These are phyloP conservation scores for Neonectria sp. DNA, from an alignment of 2,329 filamentous ascomycete genomes.

Conservation along the genomic window DNA sequence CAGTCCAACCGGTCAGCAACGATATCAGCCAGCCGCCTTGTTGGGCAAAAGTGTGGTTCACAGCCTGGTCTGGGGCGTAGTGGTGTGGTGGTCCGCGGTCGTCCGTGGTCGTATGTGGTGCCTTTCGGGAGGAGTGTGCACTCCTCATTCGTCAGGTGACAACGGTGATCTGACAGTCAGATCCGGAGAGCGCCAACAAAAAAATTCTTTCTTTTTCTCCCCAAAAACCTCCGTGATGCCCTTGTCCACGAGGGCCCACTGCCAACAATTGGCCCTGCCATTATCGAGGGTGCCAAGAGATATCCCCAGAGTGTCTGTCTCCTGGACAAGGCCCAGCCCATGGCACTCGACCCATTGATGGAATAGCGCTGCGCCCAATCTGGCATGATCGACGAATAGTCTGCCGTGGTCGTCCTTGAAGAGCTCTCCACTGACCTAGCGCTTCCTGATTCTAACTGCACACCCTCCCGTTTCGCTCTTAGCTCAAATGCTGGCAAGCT, in stretches of 20 bases:
- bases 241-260: constrained; percentile 29
- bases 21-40: constrained; percentile 18
- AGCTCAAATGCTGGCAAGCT: not conserved
- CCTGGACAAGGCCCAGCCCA: constrained; percentile 36
- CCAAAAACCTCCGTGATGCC: constrained; percentile 34
- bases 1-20: constrained; percentile 9
- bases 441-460: constrained; percentile 33
- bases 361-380: constrained; percentile 40
- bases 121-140: not conserved
- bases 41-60: constrained; percentile 10
- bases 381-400: constrained; percentile 45
- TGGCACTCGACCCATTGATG: constrained; percentile 35
- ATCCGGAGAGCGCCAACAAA: constrained; percentile 30
- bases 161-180: constrained; percentile 45
- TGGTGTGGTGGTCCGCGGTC: constrained; percentile 24
- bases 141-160: constrained; percentile 39
- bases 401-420: constrained; percentile 28
- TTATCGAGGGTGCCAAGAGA: constrained; percentile 46
- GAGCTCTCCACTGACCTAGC: constrained; percentile 5
- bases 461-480: constrained; percentile 30
- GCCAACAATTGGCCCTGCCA: constrained; percentile 36
- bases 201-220: constrained; percentile 25
- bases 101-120: not conserved
- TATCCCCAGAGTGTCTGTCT: constrained; percentile 46
- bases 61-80: constrained; percentile 28